phyloP scores from a whole-genome alignment of 2,329 filamentous ascomycete species.

The Neonectria neomacrospora region DNA sequence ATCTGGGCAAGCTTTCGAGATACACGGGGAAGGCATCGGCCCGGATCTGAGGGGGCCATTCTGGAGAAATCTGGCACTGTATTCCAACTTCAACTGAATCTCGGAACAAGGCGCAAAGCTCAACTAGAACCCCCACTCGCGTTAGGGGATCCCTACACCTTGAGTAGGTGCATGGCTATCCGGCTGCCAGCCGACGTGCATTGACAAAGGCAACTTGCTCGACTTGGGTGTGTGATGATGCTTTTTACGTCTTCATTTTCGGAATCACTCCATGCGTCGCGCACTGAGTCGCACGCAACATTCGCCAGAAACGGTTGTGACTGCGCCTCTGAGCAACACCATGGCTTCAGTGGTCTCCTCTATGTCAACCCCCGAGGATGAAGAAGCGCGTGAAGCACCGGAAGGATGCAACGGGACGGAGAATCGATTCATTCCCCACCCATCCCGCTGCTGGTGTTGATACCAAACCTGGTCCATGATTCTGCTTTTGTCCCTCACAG shows the following conservation, averaged over 20 bases:
- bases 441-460: constrained; percentile 27
- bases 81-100: constrained; percentile 5
- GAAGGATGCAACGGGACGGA: constrained; percentile 19
- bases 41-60: constrained; percentile 12
- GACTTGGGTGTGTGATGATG: constrained; percentile 25
- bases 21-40: constrained; percentile 23
- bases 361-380: constrained; percentile 4
- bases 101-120: constrained; percentile 9
- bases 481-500: constrained; percentile 12
- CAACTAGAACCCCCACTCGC: constrained; percentile 20
- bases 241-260: constrained; percentile 9
- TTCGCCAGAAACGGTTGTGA: constrained; percentile 7
- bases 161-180: constrained; percentile 24
- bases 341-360: background rate
- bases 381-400: constrained; percentile 6
- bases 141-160: constrained; percentile 33
- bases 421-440: constrained; percentile 31
- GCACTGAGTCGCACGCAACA: constrained; percentile 5
- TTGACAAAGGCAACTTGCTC: constrained; percentile 23
- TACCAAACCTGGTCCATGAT: constrained; percentile 22
- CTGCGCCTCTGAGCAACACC: constrained; percentile 5
- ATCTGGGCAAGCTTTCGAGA: constrained; percentile 20
- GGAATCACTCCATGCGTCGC: constrained; percentile 23
- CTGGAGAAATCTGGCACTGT: constrained; percentile 16
- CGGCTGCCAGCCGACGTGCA: constrained; percentile 26